Percentiles rank a stretch among this genome's conserved stretches.
Conservation (phyloP, 129 eudicot genomes). For the Erigeron canadensis region DNA sequence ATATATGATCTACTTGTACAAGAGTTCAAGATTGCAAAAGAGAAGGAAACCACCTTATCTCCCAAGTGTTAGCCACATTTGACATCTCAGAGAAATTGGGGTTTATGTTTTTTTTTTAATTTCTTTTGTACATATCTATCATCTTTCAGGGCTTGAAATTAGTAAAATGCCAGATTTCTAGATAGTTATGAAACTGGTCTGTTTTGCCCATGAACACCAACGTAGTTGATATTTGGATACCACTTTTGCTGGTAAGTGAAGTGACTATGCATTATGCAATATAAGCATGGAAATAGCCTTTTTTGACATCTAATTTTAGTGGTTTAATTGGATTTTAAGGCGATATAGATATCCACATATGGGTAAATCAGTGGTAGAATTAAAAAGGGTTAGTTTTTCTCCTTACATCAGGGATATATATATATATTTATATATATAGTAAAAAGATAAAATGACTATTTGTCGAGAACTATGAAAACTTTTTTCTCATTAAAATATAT, state of each 20-base stretch:
- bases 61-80: constrained; percentile 15
- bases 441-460: too few species aligned
- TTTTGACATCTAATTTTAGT: too few species aligned
- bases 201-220: not conserved
- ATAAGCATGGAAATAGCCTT: too few species aligned
- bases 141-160: not conserved
- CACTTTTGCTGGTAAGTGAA: constrained; percentile 7
- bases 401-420: too few species aligned
- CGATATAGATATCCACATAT: too few species aligned
- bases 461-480: too few species aligned
- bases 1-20: constrained; percentile 44
- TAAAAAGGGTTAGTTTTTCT: too few species aligned
- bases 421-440: too few species aligned
- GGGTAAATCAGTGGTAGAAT: too few species aligned
- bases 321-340: too few species aligned
- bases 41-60: constrained; percentile 23
- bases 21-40: constrained; percentile 45
- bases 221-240: constrained; percentile 2
- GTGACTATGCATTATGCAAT: constrained; percentile 1
- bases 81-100: too few species aligned
- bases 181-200: not conserved
- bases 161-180: not conserved
- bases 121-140: constrained; percentile 21
- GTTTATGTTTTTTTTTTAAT: not conserved
- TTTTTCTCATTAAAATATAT: too few species aligned